Conservation (phyloP, 2,329 filamentous ascomycete species). For the Chalaropsis thielavioides region DNA sequence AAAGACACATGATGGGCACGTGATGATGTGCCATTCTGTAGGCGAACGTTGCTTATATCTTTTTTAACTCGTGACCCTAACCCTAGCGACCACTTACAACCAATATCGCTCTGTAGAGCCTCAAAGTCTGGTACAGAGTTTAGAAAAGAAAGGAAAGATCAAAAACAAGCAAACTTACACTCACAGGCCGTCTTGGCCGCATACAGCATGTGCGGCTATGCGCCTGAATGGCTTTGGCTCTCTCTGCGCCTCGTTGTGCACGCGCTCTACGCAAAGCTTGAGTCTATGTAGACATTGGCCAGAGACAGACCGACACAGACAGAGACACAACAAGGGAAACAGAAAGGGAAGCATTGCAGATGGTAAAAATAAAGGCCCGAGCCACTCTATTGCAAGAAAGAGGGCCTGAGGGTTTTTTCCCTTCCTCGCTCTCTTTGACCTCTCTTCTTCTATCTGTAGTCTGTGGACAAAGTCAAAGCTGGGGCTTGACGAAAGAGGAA, state of each 20-base stretch:
- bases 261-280: not conserved
- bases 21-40: too few relatives aligned
- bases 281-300: too few relatives aligned
- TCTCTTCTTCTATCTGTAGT: not conserved
- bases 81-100: too few relatives aligned
- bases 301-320: too few relatives aligned
- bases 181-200: not conserved
- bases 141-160: not conserved
- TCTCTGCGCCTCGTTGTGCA: slow-evolving; percentile 1
- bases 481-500: not conserved
- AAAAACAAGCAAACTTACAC: not conserved
- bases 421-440: not conserved
- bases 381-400: not conserved
- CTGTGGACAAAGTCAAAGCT: not conserved
- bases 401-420: not conserved
- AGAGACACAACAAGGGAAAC: too few relatives aligned
- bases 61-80: too few relatives aligned
- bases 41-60: too few relatives aligned
- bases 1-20: not conserved
- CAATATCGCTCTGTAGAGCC: too few relatives aligned
- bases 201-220: not conserved
- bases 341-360: too few relatives aligned
- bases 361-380: too few relatives aligned
- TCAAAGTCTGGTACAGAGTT: too few relatives aligned
- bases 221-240: not conserved